phyloP scores from a whole-genome alignment of 2,329 filamentous ascomycete species.

The Ophiostoma sp. region DNA sequence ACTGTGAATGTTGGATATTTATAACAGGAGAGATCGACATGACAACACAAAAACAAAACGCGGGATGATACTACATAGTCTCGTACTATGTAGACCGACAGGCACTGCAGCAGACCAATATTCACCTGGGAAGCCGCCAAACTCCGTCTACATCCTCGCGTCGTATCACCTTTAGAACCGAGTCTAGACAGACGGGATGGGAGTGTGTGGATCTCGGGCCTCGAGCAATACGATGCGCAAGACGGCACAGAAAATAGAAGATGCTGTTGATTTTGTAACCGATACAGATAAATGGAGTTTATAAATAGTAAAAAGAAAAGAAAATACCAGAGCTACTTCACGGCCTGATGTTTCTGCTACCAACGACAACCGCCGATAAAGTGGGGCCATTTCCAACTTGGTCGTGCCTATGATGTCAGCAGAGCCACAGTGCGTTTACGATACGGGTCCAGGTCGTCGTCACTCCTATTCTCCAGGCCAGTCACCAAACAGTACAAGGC shows the following conservation, averaged over 20 bases:
- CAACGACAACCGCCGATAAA: not conserved
- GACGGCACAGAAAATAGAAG: no score
- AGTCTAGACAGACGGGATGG: not conserved
- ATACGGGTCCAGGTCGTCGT: not conserved
- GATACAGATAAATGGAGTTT: no score
- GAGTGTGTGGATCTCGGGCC: not conserved
- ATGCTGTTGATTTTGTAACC: not conserved
- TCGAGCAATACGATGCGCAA: not conserved
- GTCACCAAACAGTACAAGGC: not conserved
- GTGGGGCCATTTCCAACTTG: not conserved
- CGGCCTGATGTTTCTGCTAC: not conserved
- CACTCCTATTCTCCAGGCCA: not conserved
- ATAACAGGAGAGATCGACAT: no score
- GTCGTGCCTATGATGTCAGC: constrained; percentile 6
- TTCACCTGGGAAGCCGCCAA: no score
- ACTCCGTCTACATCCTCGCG: no score
- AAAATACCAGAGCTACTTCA: not conserved
- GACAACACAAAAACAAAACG: not conserved
- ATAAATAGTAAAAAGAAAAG: not conserved
- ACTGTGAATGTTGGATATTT: no score
- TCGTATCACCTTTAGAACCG: not conserved
- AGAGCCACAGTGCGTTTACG: not conserved
- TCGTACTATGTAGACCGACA: not conserved
- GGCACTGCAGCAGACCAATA: not conserved
- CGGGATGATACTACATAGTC: not conserved